Percentiles rank a stretch among this genome's conserved stretches.
Conservation (phyloP, 306 rosid genomes). For the Cucumis hystrix region DNA sequence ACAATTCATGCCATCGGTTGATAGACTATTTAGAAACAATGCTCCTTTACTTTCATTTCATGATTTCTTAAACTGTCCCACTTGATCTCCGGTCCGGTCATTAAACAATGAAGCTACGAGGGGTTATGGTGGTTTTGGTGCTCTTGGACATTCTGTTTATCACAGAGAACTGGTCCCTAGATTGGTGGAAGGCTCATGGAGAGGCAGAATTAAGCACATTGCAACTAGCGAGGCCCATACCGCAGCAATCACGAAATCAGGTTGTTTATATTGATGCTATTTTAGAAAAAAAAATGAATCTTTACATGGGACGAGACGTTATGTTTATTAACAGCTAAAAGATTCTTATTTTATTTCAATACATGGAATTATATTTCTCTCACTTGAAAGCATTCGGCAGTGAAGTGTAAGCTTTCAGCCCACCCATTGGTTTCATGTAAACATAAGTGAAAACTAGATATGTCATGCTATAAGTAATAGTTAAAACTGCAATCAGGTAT, state of each 20-base stretch:
- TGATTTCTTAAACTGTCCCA: constrained; percentile 13
- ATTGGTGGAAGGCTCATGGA: constrained; percentile 81
- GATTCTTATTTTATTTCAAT: background rate
- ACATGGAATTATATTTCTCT: background rate
- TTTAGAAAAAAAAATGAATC: background rate
- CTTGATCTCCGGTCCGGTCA: constrained; percentile 22
- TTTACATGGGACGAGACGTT: background rate
- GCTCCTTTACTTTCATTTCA: constrained; percentile 1
- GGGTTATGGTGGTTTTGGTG: constrained; percentile 99
- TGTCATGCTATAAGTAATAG: background rate
- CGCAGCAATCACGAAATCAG: constrained; percentile 69
- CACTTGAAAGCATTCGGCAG: background rate
- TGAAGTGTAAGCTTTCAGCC: background rate
- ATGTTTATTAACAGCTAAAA: background rate
- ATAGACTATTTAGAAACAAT: background rate
- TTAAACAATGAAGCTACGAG: constrained; percentile 61
- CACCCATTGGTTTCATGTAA: background rate
- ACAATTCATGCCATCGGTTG: background rate
- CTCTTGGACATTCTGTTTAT: constrained; percentile 89
- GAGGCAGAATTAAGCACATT: constrained; percentile 46
- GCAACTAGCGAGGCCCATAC: constrained; percentile 92
- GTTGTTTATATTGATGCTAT: constrained; percentile 15
- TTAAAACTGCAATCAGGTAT: background rate
- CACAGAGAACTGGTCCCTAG: constrained; percentile 67
- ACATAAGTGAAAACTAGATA: background rate